Evolutionary conservation across 352 stramenopile species (phyloP).

Genomic region (Phytopythium cucurbitacearum): DNA sequence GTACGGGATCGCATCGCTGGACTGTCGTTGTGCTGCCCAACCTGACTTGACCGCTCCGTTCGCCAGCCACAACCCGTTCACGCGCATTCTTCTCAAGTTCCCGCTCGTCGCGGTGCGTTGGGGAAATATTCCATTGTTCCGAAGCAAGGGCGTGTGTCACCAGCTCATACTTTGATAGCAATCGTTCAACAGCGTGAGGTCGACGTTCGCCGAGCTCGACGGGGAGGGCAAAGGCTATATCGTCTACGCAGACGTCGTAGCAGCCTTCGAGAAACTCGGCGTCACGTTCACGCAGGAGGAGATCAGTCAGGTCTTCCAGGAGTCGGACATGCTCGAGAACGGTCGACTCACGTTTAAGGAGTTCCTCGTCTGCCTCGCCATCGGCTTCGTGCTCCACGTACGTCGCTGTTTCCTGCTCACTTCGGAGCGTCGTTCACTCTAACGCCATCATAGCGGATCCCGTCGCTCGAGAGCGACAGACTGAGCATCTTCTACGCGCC

Average conservation of each 20-base stretch:
- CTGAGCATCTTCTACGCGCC: constrained; percentile 82
- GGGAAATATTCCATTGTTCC: background rate
- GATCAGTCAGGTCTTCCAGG: constrained; percentile 68
- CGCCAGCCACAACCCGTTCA: constrained; percentile 53
- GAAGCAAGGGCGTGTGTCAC: background rate
- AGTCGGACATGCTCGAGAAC: constrained; percentile 83
- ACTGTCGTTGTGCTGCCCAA: constrained; percentile 5
- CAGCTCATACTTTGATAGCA: constrained; percentile 16
- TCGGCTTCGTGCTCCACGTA: constrained; percentile 85
- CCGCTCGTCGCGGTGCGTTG: constrained; percentile 43
- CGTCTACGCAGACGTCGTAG: constrained; percentile 64
- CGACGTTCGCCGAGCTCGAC: constrained; percentile 65
- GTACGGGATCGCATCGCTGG: constrained; percentile 17
- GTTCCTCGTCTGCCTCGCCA: constrained; percentile 84
- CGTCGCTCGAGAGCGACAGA: constrained; percentile 56
- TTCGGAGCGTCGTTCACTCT: background rate
- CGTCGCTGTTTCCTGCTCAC: background rate
- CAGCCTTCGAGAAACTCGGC: constrained; percentile 71
- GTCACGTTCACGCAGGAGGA: constrained; percentile 72
- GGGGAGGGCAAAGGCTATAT: constrained; percentile 69
- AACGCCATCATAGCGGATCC: constrained; percentile 40
- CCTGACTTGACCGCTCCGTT: background rate
- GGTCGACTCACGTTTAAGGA: constrained; percentile 83
- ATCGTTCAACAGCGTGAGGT: constrained; percentile 77
- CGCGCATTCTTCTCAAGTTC: constrained; percentile 75